Conservation (phyloP, 1,139 yeast species). For the Komagataea norvegica region DNA sequence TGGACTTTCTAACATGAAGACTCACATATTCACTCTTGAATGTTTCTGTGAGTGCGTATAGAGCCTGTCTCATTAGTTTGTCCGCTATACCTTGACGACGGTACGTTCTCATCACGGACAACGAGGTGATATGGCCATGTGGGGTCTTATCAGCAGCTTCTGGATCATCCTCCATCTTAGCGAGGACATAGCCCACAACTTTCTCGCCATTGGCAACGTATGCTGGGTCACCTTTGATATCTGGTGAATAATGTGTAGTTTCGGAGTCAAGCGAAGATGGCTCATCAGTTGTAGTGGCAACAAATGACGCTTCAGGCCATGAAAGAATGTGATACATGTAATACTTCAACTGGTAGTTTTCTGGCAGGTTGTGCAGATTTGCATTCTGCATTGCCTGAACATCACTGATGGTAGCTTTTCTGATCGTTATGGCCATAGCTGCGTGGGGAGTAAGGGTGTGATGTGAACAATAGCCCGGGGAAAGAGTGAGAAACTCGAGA, state of each 20-base stretch:
- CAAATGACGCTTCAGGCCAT: constrained; percentile 98
- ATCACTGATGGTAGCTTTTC: constrained; percentile 84
- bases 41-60: constrained; percentile 74
- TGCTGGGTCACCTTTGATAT: constrained; percentile 41
- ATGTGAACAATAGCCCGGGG: too few relatives aligned
- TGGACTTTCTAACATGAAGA: constrained; percentile 89
- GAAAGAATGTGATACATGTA: constrained; percentile 89
- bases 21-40: constrained; percentile 83
- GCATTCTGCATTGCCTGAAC: constrained; percentile 96
- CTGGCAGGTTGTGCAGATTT: constrained; percentile 88
- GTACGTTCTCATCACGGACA: constrained; percentile 93
- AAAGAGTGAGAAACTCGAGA: too few relatives aligned
- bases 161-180: constrained; percentile 95
- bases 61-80: constrained; percentile 83
- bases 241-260: constrained; percentile 5
- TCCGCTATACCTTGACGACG: constrained; percentile 95
- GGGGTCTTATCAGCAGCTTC: constrained; percentile 66
- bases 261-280: background rate
- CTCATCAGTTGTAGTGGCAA: constrained; percentile 69
- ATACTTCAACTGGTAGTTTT: constrained; percentile 87
- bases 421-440: constrained; percentile 75
- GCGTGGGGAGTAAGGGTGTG: too few relatives aligned
- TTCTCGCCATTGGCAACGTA: constrained; percentile 65
- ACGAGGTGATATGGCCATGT: constrained; percentile 91
- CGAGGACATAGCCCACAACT: constrained; percentile 89